Percentiles rank a stretch among this genome's conserved stretches.
Conservation (phyloP, 352 stramenopile genomes). For the Pythium folliculosum region DNA sequence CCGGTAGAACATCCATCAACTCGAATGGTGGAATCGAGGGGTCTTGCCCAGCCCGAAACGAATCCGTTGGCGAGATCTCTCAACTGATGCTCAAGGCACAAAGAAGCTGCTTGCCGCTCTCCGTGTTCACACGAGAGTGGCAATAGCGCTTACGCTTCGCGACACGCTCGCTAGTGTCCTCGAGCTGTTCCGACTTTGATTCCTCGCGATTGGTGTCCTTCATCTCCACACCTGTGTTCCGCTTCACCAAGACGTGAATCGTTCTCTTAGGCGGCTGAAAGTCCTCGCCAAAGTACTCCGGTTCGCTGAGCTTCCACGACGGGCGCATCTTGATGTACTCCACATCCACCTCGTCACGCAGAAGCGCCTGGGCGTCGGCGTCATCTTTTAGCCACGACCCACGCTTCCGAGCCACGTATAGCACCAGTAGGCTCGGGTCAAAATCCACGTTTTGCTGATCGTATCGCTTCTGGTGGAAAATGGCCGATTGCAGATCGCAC, state of each 20-base stretch:
- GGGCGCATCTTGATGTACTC: not conserved
- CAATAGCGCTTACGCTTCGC: conserved; percentile 32
- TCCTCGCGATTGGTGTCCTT: not conserved
- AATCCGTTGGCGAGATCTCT: conserved; percentile 1
- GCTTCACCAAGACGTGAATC: conserved; percentile 9
- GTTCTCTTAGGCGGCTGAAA: not conserved
- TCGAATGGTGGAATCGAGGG: conserved; percentile 19
- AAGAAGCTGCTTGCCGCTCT: conserved; percentile 29
- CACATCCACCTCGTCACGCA: not conserved
- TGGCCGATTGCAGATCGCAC: not conserved
- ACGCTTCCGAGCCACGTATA: not conserved
- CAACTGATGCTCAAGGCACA: conserved; percentile 31
- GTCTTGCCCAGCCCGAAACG: conserved; percentile 14
- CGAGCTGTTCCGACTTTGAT: not conserved
- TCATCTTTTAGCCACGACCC: not conserved
- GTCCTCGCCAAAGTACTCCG: not conserved
- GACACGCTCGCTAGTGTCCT: not conserved
- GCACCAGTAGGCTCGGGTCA: not conserved
- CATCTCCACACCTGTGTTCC: not conserved
- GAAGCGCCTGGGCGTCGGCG: not conserved
- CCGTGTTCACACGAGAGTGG: conserved; percentile 32
- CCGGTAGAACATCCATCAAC: conserved; percentile 27
- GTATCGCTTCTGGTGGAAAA: not conserved
- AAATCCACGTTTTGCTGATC: not conserved
- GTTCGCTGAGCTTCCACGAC: not conserved